phyloP scores from a whole-genome alignment of 148 eudicot genomes.

The Camellia japonica region DNA sequence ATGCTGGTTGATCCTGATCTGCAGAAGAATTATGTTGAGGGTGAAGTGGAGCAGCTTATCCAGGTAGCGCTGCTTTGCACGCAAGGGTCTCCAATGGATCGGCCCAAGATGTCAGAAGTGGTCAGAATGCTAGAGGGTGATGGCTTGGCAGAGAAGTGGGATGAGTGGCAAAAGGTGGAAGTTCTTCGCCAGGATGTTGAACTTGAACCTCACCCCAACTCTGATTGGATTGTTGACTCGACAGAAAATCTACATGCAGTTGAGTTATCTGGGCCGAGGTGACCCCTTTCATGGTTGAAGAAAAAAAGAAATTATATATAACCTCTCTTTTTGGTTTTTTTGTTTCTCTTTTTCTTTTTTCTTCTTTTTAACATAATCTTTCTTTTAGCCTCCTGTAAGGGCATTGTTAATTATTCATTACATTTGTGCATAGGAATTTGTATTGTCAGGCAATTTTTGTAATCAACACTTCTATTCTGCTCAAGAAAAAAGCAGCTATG shows the following conservation, averaged over 20 bases:
- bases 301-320: constrained; percentile 11
- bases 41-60: constrained; percentile 75
- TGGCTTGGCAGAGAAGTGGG: constrained; percentile 80
- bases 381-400: constrained; percentile 17
- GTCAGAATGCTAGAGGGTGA: constrained; percentile 85
- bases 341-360: not conserved
- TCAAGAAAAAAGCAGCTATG: not conserved
- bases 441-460: constrained; percentile 27
- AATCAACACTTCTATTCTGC: not conserved
- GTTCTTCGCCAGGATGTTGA: constrained; percentile 65
- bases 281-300: constrained; percentile 17
- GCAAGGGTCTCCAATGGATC: constrained; percentile 70
- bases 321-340: not conserved
- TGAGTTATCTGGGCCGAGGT: constrained; percentile 75
- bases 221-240: constrained; percentile 76
- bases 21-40: constrained; percentile 55
- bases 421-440: constrained; percentile 40
- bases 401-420: constrained; percentile 18
- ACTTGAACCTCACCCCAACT: constrained; percentile 54
- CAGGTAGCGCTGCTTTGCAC: constrained; percentile 76
- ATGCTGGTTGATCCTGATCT: constrained; percentile 80
- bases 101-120: constrained; percentile 83
- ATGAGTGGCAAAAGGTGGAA: constrained; percentile 80
- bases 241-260: constrained; percentile 75
- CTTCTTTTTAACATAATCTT: constrained; percentile 10